Percentiles rank a stretch among this genome's conserved stretches.
These are phyloP conservation scores for Trematosphaeria pertusa DNA, from an alignment of 2,329 filamentous ascomycete species.

Conservation along the genomic window DNA sequence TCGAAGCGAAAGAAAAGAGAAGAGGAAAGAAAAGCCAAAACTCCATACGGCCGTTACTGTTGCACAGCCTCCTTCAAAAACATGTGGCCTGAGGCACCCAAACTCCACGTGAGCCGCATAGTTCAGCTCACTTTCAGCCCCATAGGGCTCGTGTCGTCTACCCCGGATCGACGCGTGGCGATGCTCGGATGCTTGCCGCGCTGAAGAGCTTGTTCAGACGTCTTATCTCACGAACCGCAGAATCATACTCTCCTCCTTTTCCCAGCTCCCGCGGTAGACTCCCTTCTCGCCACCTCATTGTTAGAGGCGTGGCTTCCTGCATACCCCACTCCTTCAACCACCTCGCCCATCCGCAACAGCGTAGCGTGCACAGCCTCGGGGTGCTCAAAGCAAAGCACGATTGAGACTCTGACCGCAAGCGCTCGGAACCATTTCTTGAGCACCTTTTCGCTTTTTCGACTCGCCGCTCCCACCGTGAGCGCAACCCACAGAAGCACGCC, in stretches of 20 bases:
- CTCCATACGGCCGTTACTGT: too few species aligned
- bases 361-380: conserved; percentile 37
- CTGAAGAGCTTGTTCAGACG: background rate
- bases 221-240: too few species aligned
- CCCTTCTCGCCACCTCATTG: background rate
- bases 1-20: background rate
- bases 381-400: conserved; percentile 47
- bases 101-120: background rate
- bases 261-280: background rate
- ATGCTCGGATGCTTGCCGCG: background rate
- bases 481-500: conserved; percentile 48
- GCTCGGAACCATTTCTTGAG: conserved; percentile 41
- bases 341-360: conserved; percentile 34
- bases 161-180: conserved; percentile 5
- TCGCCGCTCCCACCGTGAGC: conserved; percentile 42
- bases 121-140: background rate
- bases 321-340: conserved; percentile 25
- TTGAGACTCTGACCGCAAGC: conserved; percentile 36
- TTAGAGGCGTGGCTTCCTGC: background rate
- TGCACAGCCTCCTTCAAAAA: background rate
- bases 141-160: background rate
- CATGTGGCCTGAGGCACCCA: conserved; percentile 1
- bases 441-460: conserved; percentile 26
- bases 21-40: background rate
- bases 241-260: conserved; percentile 25